phyloP scores from a whole-genome alignment of 768 basidiomycete genomes.

The Cystobasidiopsis lactophilus region DNA sequence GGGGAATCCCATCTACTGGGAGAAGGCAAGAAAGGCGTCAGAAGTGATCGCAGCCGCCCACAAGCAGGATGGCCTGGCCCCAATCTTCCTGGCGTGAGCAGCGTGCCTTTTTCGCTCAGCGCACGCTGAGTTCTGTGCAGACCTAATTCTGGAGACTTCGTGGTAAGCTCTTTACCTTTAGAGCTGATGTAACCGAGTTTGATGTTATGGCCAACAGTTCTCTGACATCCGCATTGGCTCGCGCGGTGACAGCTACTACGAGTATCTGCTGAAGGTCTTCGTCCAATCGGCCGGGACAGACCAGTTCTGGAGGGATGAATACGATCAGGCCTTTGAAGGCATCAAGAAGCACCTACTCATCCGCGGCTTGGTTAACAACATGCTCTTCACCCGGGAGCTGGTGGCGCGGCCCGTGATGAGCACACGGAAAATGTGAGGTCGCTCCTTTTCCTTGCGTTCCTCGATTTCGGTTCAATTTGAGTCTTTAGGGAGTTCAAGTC shows the following conservation, averaged over 20 bases:
- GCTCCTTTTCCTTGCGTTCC: not conserved
- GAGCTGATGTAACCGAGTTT: conserved; percentile 21
- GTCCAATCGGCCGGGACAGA: conserved; percentile 54
- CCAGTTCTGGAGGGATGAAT: conserved; percentile 65
- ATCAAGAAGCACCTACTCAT: conserved; percentile 54
- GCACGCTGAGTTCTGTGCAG: not conserved
- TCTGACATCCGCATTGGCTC: conserved; percentile 74
- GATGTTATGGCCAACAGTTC: conserved; percentile 33
- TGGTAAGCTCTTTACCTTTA: conserved; percentile 1
- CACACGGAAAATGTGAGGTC: conserved; percentile 17
- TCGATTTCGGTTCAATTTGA: too few relatives aligned
- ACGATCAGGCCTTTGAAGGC: conserved; percentile 61
- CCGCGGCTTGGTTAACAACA: conserved; percentile 33
- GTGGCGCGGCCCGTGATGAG: conserved; percentile 33
- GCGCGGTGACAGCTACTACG: conserved; percentile 74
- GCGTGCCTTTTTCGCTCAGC: not conserved
- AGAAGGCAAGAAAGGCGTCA: conserved; percentile 45
- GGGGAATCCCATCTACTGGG: conserved; percentile 58
- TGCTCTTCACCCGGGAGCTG: conserved; percentile 66
- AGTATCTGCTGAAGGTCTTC: conserved; percentile 40
- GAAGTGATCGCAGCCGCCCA: conserved; percentile 24
- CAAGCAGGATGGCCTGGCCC: conserved; percentile 49
- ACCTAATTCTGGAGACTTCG: not conserved
- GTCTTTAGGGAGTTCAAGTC: not conserved
- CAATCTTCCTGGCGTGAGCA: conserved; percentile 61